These are phyloP conservation scores for Acorus gramineus DNA, from an alignment of 106 monocot genomes.

Conservation along the genomic window DNA sequence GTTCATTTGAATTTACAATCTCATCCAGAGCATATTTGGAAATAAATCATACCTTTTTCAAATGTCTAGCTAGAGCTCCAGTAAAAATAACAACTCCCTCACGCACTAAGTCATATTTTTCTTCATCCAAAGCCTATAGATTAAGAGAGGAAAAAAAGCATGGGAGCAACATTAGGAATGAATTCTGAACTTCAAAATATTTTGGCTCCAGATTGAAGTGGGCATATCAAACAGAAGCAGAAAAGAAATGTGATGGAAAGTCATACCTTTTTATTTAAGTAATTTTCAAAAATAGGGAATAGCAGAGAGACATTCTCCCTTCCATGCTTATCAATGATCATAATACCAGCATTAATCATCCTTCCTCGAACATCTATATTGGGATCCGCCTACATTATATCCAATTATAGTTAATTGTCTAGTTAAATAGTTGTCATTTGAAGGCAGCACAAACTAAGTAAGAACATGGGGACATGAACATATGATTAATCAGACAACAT, in stretches of 20 bases:
- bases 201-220: too few relatives aligned
- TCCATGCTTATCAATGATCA: conserved; percentile 88
- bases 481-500: too few relatives aligned
- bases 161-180: not conserved
- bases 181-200: not conserved
- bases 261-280: conserved; percentile 87
- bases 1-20: too few relatives aligned
- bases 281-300: conserved; percentile 97
- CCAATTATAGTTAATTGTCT: not conserved
- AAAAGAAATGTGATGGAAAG: not conserved
- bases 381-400: conserved; percentile 62
- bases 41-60: conserved; percentile 42
- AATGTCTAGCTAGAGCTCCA: conserved; percentile 89
- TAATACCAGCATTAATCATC: conserved; percentile 95
- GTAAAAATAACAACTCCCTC: conserved; percentile 98
- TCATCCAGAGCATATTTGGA: too few relatives aligned
- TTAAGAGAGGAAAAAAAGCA: not conserved
- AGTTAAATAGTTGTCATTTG: not conserved
- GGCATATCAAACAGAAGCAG: not conserved
- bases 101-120: conserved; percentile 89
- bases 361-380: conserved; percentile 85
- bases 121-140: conserved; percentile 78
- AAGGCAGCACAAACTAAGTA: not conserved
- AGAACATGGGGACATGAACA: not conserved
- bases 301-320: conserved; percentile 89